Base-by-base conservation (phyloP, 768 basidiomycete genomes). In the Fomitopsis pulvina region DNA sequence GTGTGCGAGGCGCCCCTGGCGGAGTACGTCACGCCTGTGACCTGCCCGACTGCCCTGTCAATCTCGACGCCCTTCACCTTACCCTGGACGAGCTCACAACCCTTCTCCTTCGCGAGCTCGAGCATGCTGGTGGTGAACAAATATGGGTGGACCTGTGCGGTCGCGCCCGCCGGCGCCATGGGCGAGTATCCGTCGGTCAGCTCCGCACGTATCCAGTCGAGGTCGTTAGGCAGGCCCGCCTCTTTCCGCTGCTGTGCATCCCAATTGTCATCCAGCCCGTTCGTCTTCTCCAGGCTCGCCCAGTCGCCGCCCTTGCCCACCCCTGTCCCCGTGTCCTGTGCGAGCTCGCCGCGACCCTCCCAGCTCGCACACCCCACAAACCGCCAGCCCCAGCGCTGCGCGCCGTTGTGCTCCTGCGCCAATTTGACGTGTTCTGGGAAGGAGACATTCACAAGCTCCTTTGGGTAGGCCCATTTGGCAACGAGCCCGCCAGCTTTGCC, bases 401-500 rank as follows among this genome's bases (percentile, higher is more conserved):
- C 65, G 2, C 91, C 92, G 50, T 75, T 74, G 64, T 85, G 81
- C 57, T 84, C 71, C 44, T 78, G 63, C 3, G 90, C 87, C 8
- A 95, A 74, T 30, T 73, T 74, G 54, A 81, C 75, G 63, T 93
- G 92, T 60, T 93, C 82, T 11, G 72, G 62, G 64, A 81, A 90
- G 8, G 88, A 89, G 14, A 92, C 70, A 46, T 76, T 66, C 7
- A 84, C 83, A 26, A 92, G 70, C 54, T 82, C 79, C 44, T 76
- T 77, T 0, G 83, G 83, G 58, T 84, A 85, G 44, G 90, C 92
- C 91, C 92, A 84, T 66, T 83, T 80, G 0, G 92, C 90, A 18
- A 94, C 76, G 11, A 95, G 77, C 0, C 88, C 89, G 4, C 88
- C 90, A 0, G 89, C 86, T 62, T 92, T 92, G 16, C 89, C 89